phyloP scores from a whole-genome alignment of 1,284 basidiomycete genomes.

The Microbotryum scabiosae region DNA sequence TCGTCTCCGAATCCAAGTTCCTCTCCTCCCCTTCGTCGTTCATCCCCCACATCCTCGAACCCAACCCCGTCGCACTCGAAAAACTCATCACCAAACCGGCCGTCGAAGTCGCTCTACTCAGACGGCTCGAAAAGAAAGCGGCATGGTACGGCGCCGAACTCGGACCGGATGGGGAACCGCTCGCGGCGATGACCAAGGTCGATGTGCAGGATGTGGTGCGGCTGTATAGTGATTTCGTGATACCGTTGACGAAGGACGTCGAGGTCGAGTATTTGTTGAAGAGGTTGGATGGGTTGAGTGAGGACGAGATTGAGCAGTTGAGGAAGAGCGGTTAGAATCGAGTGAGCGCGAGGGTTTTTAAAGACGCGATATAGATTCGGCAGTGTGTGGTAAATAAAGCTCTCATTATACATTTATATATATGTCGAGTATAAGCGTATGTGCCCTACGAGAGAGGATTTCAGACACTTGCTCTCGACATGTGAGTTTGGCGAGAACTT shows the following conservation, averaged over 20 bases:
- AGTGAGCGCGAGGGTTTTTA: neutral
- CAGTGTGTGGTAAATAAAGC: neutral
- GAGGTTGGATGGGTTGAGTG: constrained; percentile 68
- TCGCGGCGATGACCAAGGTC: constrained; percentile 55
- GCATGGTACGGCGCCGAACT: constrained; percentile 86
- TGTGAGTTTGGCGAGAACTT: neutral
- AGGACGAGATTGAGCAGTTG: constrained; percentile 67
- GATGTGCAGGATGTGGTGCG: constrained; percentile 87
- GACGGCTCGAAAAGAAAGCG: constrained; percentile 82
- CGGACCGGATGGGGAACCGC: constrained; percentile 57
- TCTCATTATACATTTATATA: neutral
- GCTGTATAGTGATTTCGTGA: constrained; percentile 88
- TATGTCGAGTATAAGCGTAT: no score
- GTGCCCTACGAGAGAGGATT: neutral
- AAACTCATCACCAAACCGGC: constrained; percentile 90
- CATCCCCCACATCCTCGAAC: constrained; percentile 76
- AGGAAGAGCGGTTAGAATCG: constrained; percentile 32
- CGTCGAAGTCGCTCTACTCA: constrained; percentile 80
- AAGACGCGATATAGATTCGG: no score
- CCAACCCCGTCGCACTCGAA: constrained; percentile 61
- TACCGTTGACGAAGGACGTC: constrained; percentile 94
- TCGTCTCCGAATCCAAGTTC: constrained; percentile 97
- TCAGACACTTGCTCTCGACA: neutral
- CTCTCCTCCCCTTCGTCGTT: constrained; percentile 71
- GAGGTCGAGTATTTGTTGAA: constrained; percentile 91